Conservation (phyloP, 495 filamentous ascomycete species). For the Emericellopsis terricola region DNA sequence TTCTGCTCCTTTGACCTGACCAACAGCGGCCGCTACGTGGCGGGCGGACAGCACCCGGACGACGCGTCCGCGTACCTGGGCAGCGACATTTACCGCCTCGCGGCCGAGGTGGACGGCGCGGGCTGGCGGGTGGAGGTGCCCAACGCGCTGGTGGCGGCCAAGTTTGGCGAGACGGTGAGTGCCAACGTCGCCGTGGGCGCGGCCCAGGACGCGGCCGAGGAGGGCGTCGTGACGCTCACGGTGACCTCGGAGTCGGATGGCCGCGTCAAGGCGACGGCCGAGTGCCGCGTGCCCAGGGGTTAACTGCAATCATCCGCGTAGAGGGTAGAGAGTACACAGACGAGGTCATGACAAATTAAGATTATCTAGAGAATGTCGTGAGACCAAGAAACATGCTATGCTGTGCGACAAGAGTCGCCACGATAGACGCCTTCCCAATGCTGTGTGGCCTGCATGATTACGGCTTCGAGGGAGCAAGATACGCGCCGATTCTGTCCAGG, state of each 20-base stretch:
- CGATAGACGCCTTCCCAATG: too few relatives aligned
- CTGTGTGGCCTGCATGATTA: too few relatives aligned
- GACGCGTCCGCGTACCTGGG: conserved; percentile 10
- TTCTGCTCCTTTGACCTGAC: conserved; percentile 16
- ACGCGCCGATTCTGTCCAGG: too few relatives aligned
- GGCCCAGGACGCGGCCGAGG: conserved; percentile 5
- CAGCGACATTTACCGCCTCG: conserved; percentile 14
- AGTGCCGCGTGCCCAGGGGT: too few relatives aligned
- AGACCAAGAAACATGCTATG: too few relatives aligned
- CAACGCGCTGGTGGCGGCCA: conserved; percentile 13
- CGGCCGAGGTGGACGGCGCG: conserved; percentile 10
- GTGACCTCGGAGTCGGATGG: conserved; percentile 20
- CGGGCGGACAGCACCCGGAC: conserved; percentile 9
- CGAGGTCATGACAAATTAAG: too few relatives aligned
- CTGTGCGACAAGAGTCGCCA: too few relatives aligned
- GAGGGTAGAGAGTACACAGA: too few relatives aligned
- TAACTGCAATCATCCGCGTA: too few relatives aligned
- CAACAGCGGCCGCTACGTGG: conserved; percentile 12
- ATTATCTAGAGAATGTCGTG: too few relatives aligned
- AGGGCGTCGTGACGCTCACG: conserved; percentile 14
- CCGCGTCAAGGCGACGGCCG: conserved; percentile 5
- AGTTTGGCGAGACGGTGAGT: conserved; percentile 10
- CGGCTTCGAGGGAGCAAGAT: too few relatives aligned
- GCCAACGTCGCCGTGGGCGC: conserved; percentile 18
- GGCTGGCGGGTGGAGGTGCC: conserved; percentile 19